phyloP scores from a whole-genome alignment of 148 eudicot species.

The Salicornia ramosissima region DNA sequence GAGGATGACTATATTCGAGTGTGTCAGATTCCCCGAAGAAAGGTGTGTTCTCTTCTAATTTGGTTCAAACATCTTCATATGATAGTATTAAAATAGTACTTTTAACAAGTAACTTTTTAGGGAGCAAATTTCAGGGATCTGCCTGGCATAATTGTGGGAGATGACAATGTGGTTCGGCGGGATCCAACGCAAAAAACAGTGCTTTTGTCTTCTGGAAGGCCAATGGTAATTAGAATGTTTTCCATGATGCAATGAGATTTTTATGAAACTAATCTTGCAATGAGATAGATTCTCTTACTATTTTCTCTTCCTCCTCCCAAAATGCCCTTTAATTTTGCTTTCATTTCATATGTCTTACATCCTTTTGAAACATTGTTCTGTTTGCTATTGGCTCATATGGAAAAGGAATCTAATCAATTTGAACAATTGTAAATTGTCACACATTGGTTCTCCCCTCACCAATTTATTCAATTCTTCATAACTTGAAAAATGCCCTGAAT shows the following conservation, averaged over 20 bases:
- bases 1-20: conserved; percentile 68
- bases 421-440: too few relatives aligned
- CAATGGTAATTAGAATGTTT: conserved; percentile 41
- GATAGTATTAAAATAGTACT: neutral
- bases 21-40: conserved; percentile 64
- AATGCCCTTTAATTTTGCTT: too few relatives aligned
- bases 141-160: conserved; percentile 71
- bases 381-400: too few relatives aligned
- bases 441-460: too few relatives aligned
- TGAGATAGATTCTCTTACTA: neutral
- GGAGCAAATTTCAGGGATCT: conserved; percentile 93
- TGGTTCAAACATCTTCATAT: neutral
- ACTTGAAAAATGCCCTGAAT: too few relatives aligned
- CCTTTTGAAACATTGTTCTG: too few relatives aligned
- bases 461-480: too few relatives aligned
- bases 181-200: conserved; percentile 43
- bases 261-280: neutral
- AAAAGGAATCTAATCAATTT: too few relatives aligned
- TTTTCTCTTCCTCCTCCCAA: too few relatives aligned
- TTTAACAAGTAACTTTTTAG: conserved; percentile 32
- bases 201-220: conserved; percentile 73
- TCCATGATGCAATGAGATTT: neutral
- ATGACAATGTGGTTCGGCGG: conserved; percentile 64
- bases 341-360: too few relatives aligned
- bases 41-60: conserved; percentile 37